Conservation (phyloP, 2,329 filamentous ascomycete genomes). For the Fusarium ramigenum region DNA sequence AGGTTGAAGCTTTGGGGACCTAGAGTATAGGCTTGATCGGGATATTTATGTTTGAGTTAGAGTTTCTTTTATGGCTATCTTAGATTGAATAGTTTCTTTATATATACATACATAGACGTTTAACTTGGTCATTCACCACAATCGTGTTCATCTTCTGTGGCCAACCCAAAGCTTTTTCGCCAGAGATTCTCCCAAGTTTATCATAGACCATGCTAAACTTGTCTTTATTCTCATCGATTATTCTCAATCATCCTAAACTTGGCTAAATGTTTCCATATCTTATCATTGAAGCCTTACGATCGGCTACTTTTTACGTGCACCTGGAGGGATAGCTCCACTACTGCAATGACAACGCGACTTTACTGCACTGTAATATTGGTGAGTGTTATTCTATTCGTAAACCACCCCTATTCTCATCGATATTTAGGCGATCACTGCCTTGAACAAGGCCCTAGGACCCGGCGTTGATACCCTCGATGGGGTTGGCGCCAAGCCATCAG, state of each 20-base stretch:
- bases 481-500: background rate
- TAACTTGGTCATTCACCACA: background rate
- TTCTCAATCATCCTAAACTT: too few relatives aligned
- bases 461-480: background rate
- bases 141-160: too few relatives aligned
- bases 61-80: background rate
- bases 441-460: background rate
- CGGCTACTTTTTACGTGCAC: background rate
- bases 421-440: fast-evolving
- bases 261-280: fast-evolving
- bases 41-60: too few relatives aligned
- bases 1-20: slow-evolving; percentile 20
- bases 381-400: fast-evolving
- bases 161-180: fast-evolving
- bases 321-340: background rate
- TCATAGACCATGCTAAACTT: fast-evolving
- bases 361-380: background rate
- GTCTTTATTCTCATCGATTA: background rate
- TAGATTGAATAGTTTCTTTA: background rate
- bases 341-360: background rate
- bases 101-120: background rate
- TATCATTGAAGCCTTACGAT: background rate
- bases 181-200: fast-evolving
- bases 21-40: background rate
- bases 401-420: background rate